These are phyloP conservation scores for Amanita pseudoporphyria DNA, from an alignment of 768 basidiomycete genomes.

Conservation along the genomic window DNA sequence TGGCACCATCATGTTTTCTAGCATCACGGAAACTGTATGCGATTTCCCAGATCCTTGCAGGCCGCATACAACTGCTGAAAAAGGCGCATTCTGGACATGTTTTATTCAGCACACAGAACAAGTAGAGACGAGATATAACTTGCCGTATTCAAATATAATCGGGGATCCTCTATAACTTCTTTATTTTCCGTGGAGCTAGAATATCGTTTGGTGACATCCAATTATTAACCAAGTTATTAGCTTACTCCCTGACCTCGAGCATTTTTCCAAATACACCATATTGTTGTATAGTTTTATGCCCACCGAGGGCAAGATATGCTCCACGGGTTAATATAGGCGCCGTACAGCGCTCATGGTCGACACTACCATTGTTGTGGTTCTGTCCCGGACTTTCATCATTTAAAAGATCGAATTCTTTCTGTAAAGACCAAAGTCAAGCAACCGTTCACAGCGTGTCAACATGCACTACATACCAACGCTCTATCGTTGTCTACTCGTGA, in stretches of 20 bases:
- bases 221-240: background rate
- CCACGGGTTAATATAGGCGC: slow-evolving; percentile 45
- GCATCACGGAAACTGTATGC: slow-evolving; percentile 55
- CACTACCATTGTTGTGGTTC: background rate
- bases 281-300: slow-evolving; percentile 29
- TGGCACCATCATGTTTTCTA: slow-evolving; percentile 65
- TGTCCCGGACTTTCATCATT: background rate
- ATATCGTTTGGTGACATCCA: background rate
- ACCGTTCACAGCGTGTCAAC: too few relatives aligned
- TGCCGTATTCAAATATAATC: slow-evolving; percentile 64
- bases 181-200: slow-evolving; percentile 25
- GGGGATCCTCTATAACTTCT: slow-evolving; percentile 30
- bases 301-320: slow-evolving; percentile 30
- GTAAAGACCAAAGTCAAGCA: too few relatives aligned
- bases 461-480: too few relatives aligned
- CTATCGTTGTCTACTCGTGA: too few relatives aligned
- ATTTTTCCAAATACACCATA: slow-evolving; percentile 55
- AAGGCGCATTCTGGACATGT: slow-evolving; percentile 50
- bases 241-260: slow-evolving; percentile 33
- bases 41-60: slow-evolving; percentile 73
- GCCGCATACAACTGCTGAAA: slow-evolving; percentile 68
- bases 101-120: background rate
- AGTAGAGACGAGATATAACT: slow-evolving; percentile 9
- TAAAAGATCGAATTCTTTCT: background rate
- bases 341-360: slow-evolving; percentile 15